Conservation (phyloP, 164 flowering plant species). For the Vitis rotundifolia region DNA sequence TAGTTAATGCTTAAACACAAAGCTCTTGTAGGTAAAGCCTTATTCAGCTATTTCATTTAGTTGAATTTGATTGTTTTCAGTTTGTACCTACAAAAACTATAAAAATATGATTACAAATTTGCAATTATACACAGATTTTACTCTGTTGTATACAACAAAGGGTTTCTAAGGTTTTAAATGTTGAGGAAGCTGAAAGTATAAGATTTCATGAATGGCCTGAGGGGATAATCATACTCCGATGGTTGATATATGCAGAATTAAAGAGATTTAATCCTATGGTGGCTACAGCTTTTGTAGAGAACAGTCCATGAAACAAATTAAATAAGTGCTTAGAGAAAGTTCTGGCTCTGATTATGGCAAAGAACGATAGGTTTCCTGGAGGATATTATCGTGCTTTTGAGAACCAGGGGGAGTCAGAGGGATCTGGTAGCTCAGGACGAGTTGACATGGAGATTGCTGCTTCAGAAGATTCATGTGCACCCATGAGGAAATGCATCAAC, state of each 20-base stretch:
- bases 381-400: constrained; percentile 21
- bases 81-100: too few species aligned
- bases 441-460: constrained; percentile 39
- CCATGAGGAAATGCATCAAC: constrained; percentile 37
- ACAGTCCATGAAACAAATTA: not conserved
- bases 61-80: too few species aligned
- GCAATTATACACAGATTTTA: too few species aligned
- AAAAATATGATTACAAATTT: too few species aligned
- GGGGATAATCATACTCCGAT: not conserved
- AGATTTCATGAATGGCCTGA: not conserved
- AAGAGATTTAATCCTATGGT: not conserved
- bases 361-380: constrained; percentile 26
- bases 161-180: too few species aligned
- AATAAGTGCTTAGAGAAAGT: not conserved
- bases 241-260: constrained; percentile 5
- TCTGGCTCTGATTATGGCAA: constrained; percentile 29
- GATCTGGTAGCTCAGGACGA: constrained; percentile 56
- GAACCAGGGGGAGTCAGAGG: constrained; percentile 45
- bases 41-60: too few species aligned
- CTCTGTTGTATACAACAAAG: too few species aligned
- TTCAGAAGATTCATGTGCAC: constrained; percentile 41
- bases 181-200: not conserved
- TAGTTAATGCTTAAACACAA: too few species aligned
- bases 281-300: not conserved
- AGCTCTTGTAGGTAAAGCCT: too few species aligned